These are phyloP conservation scores for Phytophthora pistaciae DNA, from an alignment of 352 stramenopile species.

Conservation along the genomic window DNA sequence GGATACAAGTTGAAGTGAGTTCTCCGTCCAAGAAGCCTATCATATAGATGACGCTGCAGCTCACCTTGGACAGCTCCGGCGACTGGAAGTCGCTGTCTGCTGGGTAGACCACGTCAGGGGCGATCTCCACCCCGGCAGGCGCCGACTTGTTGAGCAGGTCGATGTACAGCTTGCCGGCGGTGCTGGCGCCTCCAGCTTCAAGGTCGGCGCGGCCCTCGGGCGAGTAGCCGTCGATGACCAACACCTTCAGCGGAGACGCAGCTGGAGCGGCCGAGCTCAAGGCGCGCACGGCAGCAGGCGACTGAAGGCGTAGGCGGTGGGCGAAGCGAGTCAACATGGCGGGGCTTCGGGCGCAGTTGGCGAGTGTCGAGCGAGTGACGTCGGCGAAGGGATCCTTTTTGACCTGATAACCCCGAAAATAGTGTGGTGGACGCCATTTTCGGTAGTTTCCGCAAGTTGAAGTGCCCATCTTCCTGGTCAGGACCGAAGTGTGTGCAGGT, in stretches of 20 bases:
- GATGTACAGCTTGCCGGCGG: conserved; percentile 76
- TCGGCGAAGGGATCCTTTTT: conserved; percentile 1
- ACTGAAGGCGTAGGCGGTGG: conserved; percentile 13
- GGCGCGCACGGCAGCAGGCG: conserved; percentile 17
- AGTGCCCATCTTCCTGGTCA: conserved; percentile 19
- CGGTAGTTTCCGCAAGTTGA: conserved; percentile 33
- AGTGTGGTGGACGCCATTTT: conserved; percentile 26
- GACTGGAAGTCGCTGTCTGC: conserved; percentile 71
- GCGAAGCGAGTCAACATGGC: conserved; percentile 37
- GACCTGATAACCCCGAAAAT: conserved; percentile 17
- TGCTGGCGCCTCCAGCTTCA: conserved; percentile 69
- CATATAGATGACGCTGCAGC: not conserved
- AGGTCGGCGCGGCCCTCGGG: conserved; percentile 72
- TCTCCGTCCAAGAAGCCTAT: not conserved
- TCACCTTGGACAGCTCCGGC: conserved; percentile 66
- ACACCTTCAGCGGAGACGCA: conserved; percentile 58
- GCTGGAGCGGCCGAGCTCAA: conserved; percentile 31
- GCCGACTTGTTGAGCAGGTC: conserved; percentile 71
- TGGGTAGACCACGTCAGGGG: conserved; percentile 72
- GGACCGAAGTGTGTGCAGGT: conserved; percentile 18
- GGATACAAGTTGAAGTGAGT: conserved; percentile 12
- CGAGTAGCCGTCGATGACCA: conserved; percentile 88
- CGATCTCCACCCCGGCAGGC: conserved; percentile 50
- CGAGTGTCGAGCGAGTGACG: conserved; percentile 36
- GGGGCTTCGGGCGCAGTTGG: conserved; percentile 11